Evolutionary conservation across 371 early-diverging fungal species (phyloP).

Genomic region (Haplosporangium sp.): DNA sequence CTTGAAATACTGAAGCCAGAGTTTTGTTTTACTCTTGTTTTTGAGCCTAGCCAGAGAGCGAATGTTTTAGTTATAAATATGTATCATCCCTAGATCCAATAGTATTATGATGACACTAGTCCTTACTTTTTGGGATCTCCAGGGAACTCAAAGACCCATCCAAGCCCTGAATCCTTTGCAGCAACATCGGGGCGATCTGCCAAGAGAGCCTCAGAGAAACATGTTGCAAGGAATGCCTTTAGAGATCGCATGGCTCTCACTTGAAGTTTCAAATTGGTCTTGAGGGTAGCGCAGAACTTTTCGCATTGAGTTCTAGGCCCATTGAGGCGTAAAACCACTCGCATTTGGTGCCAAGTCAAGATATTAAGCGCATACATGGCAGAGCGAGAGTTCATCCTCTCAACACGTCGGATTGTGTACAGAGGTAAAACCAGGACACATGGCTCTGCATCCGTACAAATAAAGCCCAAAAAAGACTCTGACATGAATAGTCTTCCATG

Average conservation of each 20-base stretch:
- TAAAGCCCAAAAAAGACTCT: constrained; percentile 86
- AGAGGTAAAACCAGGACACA: constrained; percentile 86
- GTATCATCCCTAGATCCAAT: not conserved
- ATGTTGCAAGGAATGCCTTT: constrained; percentile 85
- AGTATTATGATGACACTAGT: not conserved
- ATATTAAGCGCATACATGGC: constrained; percentile 64
- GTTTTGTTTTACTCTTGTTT: constrained; percentile 81
- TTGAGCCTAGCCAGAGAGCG: constrained; percentile 57
- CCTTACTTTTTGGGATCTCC: constrained; percentile 74
- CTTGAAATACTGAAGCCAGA: constrained; percentile 58
- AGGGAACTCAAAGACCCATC: constrained; percentile 87
- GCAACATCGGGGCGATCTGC: constrained; percentile 66
- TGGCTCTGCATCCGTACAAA: constrained; percentile 66
- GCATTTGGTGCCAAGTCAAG: constrained; percentile 74
- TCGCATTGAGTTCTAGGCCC: constrained; percentile 64
- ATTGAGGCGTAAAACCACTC: constrained; percentile 63
- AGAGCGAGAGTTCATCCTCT: constrained; percentile 70
- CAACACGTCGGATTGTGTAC: constrained; percentile 91
- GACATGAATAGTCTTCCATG: constrained; percentile 84
- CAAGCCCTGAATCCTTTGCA: constrained; percentile 76
- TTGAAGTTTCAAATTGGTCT: constrained; percentile 66
- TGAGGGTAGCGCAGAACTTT: constrained; percentile 65
- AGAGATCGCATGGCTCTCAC: constrained; percentile 82
- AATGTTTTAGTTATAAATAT: not conserved
- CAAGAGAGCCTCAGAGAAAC: constrained; percentile 80